phyloP scores from a whole-genome alignment of 768 basidiomycete species.

The Boletus pseudo-olivaceus region DNA sequence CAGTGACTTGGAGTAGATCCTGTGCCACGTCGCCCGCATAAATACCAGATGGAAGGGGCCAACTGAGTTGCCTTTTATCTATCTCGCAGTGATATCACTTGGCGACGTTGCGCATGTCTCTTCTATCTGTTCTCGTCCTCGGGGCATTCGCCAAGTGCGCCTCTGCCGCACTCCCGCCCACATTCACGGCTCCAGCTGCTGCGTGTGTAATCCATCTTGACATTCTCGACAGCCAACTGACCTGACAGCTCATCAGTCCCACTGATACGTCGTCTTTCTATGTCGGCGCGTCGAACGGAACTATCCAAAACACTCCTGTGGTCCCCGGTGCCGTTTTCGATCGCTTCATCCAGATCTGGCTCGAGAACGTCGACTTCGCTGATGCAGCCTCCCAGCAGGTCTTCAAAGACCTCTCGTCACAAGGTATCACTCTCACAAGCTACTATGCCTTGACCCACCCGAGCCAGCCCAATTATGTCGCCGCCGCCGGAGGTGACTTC shows the following conservation, averaged over 20 bases:
- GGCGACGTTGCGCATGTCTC: conserved; percentile 4
- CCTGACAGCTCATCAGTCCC: conserved; percentile 8
- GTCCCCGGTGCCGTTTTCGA: too few relatives aligned
- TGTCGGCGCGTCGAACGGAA: conserved; percentile 39
- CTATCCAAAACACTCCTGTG: conserved; percentile 22
- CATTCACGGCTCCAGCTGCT: conserved; percentile 21
- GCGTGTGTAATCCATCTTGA: conserved; percentile 6
- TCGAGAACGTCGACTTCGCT: too few relatives aligned
- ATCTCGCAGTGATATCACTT: neutral
- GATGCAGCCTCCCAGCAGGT: neutral
- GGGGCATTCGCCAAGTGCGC: conserved; percentile 10
- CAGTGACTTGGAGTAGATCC: too few relatives aligned
- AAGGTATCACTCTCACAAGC: conserved; percentile 47
- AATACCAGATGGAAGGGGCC: neutral
- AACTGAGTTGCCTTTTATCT: neutral
- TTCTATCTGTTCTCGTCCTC: conserved; percentile 6
- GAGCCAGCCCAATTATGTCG: conserved; percentile 55
- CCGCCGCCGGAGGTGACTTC: conserved; percentile 48
- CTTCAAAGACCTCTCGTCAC: conserved; percentile 40
- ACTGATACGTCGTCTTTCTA: conserved; percentile 35
- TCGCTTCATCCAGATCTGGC: too few relatives aligned
- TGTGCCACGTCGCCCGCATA: neutral
- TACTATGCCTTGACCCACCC: conserved; percentile 44
- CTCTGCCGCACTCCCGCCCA: conserved; percentile 17
- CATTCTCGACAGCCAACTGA: conserved; percentile 1